phyloP scores from a whole-genome alignment of 768 basidiomycete genomes.

The Coprinopsis marcescibilis region DNA sequence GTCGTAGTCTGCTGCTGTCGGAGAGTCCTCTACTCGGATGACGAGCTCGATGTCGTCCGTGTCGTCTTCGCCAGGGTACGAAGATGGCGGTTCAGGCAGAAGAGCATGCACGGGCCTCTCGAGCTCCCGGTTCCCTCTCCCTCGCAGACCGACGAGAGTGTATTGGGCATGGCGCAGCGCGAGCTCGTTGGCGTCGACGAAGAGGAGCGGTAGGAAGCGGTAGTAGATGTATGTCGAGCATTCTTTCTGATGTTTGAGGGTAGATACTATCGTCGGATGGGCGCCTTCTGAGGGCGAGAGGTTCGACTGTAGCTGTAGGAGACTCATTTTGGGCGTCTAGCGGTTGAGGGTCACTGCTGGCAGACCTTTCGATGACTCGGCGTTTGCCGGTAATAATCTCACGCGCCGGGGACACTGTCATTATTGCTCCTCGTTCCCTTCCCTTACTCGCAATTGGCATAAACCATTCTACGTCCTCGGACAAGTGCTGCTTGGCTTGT shows the following conservation, averaged over 20 bases:
- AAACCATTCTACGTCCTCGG: no score
- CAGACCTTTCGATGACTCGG: no score
- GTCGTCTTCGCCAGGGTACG: no score
- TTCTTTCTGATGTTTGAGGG: constrained; percentile 8
- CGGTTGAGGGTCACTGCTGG: no score
- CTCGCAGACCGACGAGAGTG: constrained; percentile 23
- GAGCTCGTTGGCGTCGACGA: constrained; percentile 47
- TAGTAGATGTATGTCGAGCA: constrained; percentile 38
- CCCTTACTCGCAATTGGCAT: no score
- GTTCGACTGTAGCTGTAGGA: constrained; percentile 19
- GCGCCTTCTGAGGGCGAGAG: constrained; percentile 30
- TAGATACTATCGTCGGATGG: constrained; percentile 31
- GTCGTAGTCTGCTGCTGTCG: not conserved
- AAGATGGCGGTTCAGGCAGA: no score
- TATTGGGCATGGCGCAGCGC: constrained; percentile 30
- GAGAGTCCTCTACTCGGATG: not conserved
- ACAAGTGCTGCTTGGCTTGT: no score
- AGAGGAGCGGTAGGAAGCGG: constrained; percentile 35
- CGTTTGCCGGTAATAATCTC: no score
- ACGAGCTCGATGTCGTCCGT: constrained; percentile 7
- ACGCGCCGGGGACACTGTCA: no score
- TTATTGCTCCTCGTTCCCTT: no score
- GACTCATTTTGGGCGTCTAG: no score
- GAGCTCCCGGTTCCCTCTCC: constrained; percentile 38
- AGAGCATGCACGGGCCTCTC: constrained; percentile 41